Evolutionary conservation across 108 stramenopile genomes (phyloP).

Genomic region (Cyclotella atomus): DNA sequence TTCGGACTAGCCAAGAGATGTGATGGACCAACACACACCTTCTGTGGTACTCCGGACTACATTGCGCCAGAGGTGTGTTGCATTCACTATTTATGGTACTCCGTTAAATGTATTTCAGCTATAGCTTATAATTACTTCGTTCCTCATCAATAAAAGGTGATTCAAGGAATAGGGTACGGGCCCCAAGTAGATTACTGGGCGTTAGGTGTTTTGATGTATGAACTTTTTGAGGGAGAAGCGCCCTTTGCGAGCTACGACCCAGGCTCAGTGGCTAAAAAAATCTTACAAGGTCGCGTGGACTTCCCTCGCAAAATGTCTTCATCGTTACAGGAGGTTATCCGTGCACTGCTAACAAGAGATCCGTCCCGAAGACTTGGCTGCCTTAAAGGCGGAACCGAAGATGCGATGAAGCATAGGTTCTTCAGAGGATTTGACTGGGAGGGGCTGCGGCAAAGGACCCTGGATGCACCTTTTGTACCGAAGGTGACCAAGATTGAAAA

Average conservation of each 20-base stretch:
- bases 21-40: slow-evolving; percentile 49
- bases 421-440: slow-evolving; percentile 80
- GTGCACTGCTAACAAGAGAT: slow-evolving; percentile 57
- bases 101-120: no score
- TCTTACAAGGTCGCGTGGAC: slow-evolving; percentile 67
- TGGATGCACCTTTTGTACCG: slow-evolving; percentile 87
- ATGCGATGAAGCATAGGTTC: slow-evolving; percentile 73
- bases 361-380: slow-evolving; percentile 65
- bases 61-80: slow-evolving; percentile 71
- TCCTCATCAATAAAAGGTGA: no score
- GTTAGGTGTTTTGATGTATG: slow-evolving; percentile 79
- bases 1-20: slow-evolving; percentile 69
- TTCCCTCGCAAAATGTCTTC: slow-evolving; percentile 49
- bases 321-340: slow-evolving; percentile 59
- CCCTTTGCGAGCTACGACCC: slow-evolving; percentile 87
- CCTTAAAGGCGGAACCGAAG: slow-evolving; percentile 58
- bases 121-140: no score
- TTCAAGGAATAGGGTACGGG: slow-evolving; percentile 64
- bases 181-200: slow-evolving; percentile 76
- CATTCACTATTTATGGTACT: no score
- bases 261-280: slow-evolving; percentile 76
- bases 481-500: slow-evolving; percentile 37
- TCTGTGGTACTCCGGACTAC: slow-evolving; percentile 62
- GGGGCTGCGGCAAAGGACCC: slow-evolving; percentile 59
- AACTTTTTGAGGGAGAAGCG: slow-evolving; percentile 73